Evolutionary conservation across 345 rosid genomes (phyloP).

Genomic region (Linum lewisii): DNA sequence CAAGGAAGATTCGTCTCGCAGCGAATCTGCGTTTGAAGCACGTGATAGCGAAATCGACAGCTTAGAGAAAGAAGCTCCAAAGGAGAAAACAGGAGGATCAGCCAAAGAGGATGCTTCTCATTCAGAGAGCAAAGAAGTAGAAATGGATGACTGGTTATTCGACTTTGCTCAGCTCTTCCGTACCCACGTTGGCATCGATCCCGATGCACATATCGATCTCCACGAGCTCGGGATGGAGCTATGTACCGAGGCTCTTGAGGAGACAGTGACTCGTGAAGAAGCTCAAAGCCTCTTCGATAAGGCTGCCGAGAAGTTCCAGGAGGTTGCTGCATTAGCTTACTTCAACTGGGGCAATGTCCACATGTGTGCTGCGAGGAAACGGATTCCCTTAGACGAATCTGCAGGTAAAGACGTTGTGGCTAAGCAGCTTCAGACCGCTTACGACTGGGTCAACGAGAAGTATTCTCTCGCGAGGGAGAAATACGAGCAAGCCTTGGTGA

Average conservation of each 20-base stretch:
- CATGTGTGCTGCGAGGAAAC: constrained; percentile 97
- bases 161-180: constrained; percentile 97
- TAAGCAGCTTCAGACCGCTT: constrained; percentile 69
- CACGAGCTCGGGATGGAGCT: constrained; percentile 98
- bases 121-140: constrained; percentile 68
- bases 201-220: constrained; percentile 89
- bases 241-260: constrained; percentile 96
- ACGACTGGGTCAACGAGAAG: constrained; percentile 86
- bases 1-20: constrained; percentile 44
- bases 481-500: constrained; percentile 64
- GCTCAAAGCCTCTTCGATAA: constrained; percentile 83
- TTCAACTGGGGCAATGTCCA: constrained; percentile 99
- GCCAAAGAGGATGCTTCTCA: too few species aligned
- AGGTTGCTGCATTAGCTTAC: constrained; percentile 92
- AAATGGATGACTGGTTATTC: constrained; percentile 97
- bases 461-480: constrained; percentile 77
- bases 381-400: constrained; percentile 85
- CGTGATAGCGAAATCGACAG: constrained; percentile 42
- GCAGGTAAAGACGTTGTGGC: constrained; percentile 58
- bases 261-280: constrained; percentile 82
- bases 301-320: constrained; percentile 93
- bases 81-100: constrained; percentile 44
- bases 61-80: constrained; percentile 36
- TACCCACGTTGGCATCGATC: constrained; percentile 80
- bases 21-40: constrained; percentile 38